Base-by-base conservation (phyloP, 305 asterid species). In the Fraxinus platypoda region DNA sequence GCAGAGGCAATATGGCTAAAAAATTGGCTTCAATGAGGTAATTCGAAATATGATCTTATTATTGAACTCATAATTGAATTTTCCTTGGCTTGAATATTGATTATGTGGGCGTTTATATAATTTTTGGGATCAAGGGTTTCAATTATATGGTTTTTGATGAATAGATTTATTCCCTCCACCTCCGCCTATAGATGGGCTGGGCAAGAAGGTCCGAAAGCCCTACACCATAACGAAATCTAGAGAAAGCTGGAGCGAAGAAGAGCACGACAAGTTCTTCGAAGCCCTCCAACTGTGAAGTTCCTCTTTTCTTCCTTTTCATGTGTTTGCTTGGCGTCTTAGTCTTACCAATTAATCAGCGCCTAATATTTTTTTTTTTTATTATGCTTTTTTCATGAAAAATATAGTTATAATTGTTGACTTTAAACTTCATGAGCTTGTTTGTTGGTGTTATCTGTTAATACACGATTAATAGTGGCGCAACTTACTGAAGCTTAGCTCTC, bases 191-290 rank as follows among this genome's bases (percentile, higher is more conserved):
- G 97, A 93, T 4, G 97, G 93, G 85, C 85, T 84, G 37, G 86
- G 70, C 59, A 94, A 93, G 91, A 94, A 93, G 91, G 57, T 93
- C 43, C 89, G 97, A 0, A 94, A 94, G 81, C 98, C 97, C n/a
- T 94, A 94, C 85, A 94, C 98, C 80, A 92, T 94, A 78, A 88
- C 92, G 76, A 94, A 94, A 89, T 94, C 98, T 0, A 90, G 98
- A 2, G 97, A 94, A 90, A 93, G 97, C 90, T 94, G 98, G 97
- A 92, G 97, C 3, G 97, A 94, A 28, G 97, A 97, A 19, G 98
- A 94, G 90, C 97, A 94, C 83, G 98, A 94, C 87, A 94, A 94
- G 93, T 94, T 94, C 83, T 92, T 94, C 3, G 97, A 92, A 84
- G 98, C 98, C 9, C 94, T 93, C 3, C 97, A 94, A 81, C 89